These are phyloP conservation scores for Penicillium dipodomyicola DNA, from an alignment of 495 filamentous ascomycete species.

Conservation along the genomic window DNA sequence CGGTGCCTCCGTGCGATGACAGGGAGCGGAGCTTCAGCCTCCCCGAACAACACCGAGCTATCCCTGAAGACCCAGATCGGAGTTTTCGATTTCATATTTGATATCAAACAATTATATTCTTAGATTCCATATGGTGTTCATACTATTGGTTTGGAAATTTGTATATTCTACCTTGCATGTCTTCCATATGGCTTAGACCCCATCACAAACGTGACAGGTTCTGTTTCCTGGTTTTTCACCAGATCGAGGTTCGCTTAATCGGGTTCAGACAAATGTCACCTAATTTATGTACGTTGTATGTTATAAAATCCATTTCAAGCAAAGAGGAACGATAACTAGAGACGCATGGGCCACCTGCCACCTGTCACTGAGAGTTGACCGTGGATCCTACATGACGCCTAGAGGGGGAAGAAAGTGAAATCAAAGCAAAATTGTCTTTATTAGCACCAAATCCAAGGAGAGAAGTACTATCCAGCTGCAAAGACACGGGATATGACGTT, in stretches of 20 bases:
- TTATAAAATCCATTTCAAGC: not conserved
- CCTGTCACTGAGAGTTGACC: constrained; percentile 23
- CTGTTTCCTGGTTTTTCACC: not conserved
- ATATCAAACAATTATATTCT: not conserved
- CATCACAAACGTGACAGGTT: not conserved
- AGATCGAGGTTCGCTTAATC: not conserved
- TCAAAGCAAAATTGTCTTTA: not conserved
- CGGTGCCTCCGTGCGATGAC: constrained; percentile 8
- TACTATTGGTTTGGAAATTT: constrained; percentile 2
- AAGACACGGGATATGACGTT: constrained; percentile 2
- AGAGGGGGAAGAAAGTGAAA: constrained; percentile 12
- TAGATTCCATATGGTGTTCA: not conserved
- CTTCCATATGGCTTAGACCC: not conserved
- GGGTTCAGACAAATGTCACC: not conserved
- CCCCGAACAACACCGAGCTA: constrained; percentile 25
- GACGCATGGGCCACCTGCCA: constrained; percentile 31
- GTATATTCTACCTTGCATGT: not conserved
- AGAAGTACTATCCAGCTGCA: constrained; percentile 1
- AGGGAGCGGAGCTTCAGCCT: constrained; percentile 10
- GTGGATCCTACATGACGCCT: not conserved
- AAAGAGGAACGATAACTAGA: not conserved
- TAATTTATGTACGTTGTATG: not conserved
- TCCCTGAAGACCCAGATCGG: constrained; percentile 15
- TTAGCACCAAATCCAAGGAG: not conserved
- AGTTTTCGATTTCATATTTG: not conserved